phyloP scores from a whole-genome alignment of 257 asterid genomes.

The Euphrasia confusa region DNA sequence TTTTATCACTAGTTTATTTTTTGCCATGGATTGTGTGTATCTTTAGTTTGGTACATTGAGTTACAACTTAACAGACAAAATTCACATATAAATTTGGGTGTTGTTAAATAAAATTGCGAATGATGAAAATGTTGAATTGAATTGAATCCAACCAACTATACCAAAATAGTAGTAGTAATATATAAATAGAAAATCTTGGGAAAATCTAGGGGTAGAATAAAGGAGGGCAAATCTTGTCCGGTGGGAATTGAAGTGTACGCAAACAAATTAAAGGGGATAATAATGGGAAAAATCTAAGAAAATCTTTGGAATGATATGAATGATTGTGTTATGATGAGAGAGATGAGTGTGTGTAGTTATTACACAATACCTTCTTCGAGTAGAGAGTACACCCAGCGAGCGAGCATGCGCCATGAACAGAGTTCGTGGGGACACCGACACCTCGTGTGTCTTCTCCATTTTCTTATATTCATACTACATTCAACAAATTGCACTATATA shows the following conservation, averaged over 20 bases:
- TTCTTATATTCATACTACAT: too few species aligned
- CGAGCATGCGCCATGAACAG: conserved; percentile 41
- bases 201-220: conserved; percentile 15
- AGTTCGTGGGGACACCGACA: conserved; percentile 16
- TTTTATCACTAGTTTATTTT: too few species aligned
- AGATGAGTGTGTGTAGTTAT: conserved; percentile 18
- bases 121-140: background rate
- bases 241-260: background rate
- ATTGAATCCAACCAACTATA: background rate
- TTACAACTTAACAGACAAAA: background rate
- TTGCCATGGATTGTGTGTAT: background rate
- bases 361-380: background rate
- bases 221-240: background rate
- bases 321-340: conserved; percentile 40
- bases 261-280: background rate
- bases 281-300: conserved; percentile 5
- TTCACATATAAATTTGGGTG: background rate
- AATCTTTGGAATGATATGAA: conserved; percentile 36
- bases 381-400: background rate
- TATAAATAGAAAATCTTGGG: conserved; percentile 21
- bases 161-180: too few species aligned
- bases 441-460: too few species aligned
- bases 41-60: background rate
- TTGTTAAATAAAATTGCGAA: background rate
- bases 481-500: too few species aligned